phyloP scores from a whole-genome alignment of 345 rosid genomes.

The Syzygium grande region DNA sequence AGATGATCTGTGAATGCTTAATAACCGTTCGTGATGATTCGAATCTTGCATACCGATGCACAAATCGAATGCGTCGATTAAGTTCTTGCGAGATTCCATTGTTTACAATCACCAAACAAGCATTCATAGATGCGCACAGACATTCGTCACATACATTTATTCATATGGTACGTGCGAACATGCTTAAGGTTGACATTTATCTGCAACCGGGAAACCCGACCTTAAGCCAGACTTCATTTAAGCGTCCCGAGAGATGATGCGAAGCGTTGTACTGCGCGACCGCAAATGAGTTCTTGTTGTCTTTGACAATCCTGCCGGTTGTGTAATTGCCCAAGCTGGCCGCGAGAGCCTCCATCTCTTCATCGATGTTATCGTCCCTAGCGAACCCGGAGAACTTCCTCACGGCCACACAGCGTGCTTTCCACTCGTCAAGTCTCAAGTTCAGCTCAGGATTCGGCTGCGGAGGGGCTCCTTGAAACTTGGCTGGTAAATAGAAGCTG shows the following conservation, averaged over 20 bases:
- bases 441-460: not conserved
- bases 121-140: not conserved
- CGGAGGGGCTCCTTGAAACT: not conserved
- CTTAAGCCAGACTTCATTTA: not conserved
- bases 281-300: not conserved
- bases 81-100: not conserved
- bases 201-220: not conserved
- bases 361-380: not conserved
- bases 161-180: not conserved
- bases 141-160: no score
- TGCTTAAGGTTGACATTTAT: not conserved
- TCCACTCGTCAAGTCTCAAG: not conserved
- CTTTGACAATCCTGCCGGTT: not conserved
- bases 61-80: not conserved
- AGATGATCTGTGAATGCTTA: rapidly evolving
- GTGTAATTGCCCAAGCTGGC: not conserved
- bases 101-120: not conserved
- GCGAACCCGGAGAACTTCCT: not conserved
- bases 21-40: not conserved
- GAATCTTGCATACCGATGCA: not conserved
- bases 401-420: not conserved
- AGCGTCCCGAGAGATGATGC: not conserved
- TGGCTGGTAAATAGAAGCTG: not conserved
- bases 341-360: not conserved
- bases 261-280: not conserved